These are phyloP conservation scores for Hibiscus syriacus DNA, from an alignment of 345 rosid species.

Conservation along the genomic window DNA sequence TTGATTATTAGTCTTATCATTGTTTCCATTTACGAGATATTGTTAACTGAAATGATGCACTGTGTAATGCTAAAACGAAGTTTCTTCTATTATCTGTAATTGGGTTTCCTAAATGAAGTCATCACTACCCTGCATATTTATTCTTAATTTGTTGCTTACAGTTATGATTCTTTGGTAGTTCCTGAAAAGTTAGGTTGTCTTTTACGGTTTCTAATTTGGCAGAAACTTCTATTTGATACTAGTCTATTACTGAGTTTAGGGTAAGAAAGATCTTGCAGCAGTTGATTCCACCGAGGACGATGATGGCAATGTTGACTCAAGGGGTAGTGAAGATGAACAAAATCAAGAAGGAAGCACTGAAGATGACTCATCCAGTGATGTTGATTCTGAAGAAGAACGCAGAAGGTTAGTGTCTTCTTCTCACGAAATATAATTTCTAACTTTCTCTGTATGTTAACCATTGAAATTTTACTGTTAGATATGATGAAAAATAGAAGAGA, in stretches of 20 bases:
- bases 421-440: neutral
- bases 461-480: conserved; percentile 36
- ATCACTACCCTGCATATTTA: neutral
- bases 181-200: too few species aligned
- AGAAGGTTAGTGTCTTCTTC: conserved; percentile 36
- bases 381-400: conserved; percentile 82
- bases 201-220: neutral
- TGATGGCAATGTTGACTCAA: conserved; percentile 29
- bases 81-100: too few species aligned
- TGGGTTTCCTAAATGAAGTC: neutral
- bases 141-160: neutral
- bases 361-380: conserved; percentile 49
- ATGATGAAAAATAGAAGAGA: conserved; percentile 65
- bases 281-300: conserved; percentile 57
- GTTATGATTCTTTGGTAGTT: too few species aligned
- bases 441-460: conserved; percentile 1
- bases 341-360: conserved; percentile 15
- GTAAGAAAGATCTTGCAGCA: conserved; percentile 74
- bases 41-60: neutral
- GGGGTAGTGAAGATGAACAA: conserved; percentile 53
- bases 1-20: neutral
- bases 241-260: conserved; percentile 31
- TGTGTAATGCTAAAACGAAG: too few species aligned
- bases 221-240: conserved; percentile 6
- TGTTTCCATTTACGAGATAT: neutral